These are phyloP conservation scores for Hypoxylon sp. DNA, from an alignment of 2,329 filamentous ascomycete species.

Conservation along the genomic window DNA sequence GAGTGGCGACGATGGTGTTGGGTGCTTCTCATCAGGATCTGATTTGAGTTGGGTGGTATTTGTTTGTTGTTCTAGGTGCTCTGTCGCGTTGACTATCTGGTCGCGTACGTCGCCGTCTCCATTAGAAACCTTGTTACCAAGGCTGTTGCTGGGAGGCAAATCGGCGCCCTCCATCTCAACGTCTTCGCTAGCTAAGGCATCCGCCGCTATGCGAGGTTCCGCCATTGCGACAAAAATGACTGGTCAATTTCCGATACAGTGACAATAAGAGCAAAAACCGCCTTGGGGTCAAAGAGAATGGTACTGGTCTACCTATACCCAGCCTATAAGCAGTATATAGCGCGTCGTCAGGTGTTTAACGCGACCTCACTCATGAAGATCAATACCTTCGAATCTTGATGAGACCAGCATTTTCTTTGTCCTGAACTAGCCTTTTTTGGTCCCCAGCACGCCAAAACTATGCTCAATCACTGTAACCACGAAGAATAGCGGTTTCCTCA, in stretches of 20 bases:
- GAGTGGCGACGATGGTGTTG: conserved; percentile 49
- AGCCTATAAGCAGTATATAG: conserved; percentile 11
- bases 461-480: neutral
- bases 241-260: conserved; percentile 21
- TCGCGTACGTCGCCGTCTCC: conserved; percentile 40
- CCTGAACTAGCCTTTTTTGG: neutral
- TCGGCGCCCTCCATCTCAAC: conserved; percentile 52
- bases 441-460: neutral
- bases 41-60: conserved; percentile 44
- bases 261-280: neutral
- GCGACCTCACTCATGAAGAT: conserved; percentile 25
- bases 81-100: conserved; percentile 26
- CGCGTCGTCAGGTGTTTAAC: neutral
- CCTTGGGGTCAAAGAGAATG: conserved; percentile 3
- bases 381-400: conserved; percentile 19
- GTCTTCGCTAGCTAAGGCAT: conserved; percentile 46
- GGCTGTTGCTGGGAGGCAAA: conserved; percentile 39
- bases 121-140: conserved; percentile 33
- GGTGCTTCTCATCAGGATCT: conserved; percentile 47
- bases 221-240: conserved; percentile 40
- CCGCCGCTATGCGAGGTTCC: conserved; percentile 37
- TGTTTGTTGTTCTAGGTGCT: conserved; percentile 46
- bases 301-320: conserved; percentile 2
- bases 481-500: neutral
- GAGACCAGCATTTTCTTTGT: conserved; percentile 27